Base-by-base conservation (phyloP, 73 alveolate genomes). In the Paramecium biaurelia region DNA sequence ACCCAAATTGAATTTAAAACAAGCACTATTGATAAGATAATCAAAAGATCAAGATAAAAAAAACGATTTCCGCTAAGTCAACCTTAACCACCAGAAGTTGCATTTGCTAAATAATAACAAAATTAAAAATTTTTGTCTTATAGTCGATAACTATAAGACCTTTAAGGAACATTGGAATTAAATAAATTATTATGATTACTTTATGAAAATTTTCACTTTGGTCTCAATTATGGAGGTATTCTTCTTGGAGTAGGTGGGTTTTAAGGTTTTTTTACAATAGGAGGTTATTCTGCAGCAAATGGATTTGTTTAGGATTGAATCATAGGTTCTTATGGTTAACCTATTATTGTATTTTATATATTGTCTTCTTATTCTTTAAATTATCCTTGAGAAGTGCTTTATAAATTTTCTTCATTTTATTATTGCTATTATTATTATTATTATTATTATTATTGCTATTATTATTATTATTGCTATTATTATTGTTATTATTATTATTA, bases 181-280 rank as follows among this genome's bases (percentile, higher is more conserved):
- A 26, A 63, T 63, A 63, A 63, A 63, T 63, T 63, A 0, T 32
- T 63, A 26, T 63, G 84, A 63, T 53, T 53, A 18, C 68, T 53
- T 18, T 63, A 63, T 63, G 10, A 30, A 24, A 63, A 26, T 30
- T 63, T 10, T 63, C 84, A 63, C 84, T 63, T 63, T 14, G 84
- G 84, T 63, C 84, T 63, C 45, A 63, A 30, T 30, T 63, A 30
- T 4, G 84, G 84, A 30, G 84, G 84, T 30, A 63, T 26, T 63
- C 84, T 63, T 63, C 84, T 63, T 63, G 84, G 84, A 10, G 84
- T 63, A 12, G 84, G 43, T 7, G 84, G 84, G 12, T 63, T 63
- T 63, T 30, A 26, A 0, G 84, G 49, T 63, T 26, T 63, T 63
- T 10, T 63, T 26, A 63, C 2, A 5, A 30, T 8, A 24, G 41